Evolutionary conservation across 2,329 filamentous ascomycete species (phyloP), one percentile per base, ranked within the genome.

Genomic region (Helicocarpus griseus): DNA sequence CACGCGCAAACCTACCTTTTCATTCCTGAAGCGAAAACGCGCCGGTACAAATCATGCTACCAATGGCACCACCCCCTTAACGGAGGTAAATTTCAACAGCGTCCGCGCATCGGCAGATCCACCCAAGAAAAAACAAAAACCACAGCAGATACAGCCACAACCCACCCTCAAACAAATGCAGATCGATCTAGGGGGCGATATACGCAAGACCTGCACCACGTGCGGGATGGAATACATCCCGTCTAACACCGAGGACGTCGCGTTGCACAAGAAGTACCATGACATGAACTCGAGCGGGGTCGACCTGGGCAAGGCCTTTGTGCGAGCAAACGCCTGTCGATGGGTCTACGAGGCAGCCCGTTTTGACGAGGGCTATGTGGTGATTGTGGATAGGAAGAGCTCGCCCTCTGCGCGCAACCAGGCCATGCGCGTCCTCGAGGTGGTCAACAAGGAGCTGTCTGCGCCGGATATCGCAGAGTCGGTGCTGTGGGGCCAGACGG

Each of bases 161-260:
- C 61, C 62, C 4, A 61, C 62, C 6, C 59, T 82, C 53, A 76
- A 76, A 47, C 81, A 84, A 61, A 80, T 80, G 71, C 78, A 81
- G 58, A 74, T 84, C 54, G 79, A 81, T 58, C 69, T 83, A 11
- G 80, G 79, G 2, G 69, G 73, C 36, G 73, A 78, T 39, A 67
- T 76, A 36, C 73, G 77, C 44, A 78, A 77, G 57, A 78, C 75
- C 9, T 86, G 82, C 65, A 69, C 71, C 35, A 71, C 69, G 2
- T 86, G 82, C 58, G 78, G 79, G 1, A 86, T 86, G 82, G 79
- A 82, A 49, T 86, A 85, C 58, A 74, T 81, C 31, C 77, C 80
- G 3, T 83, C 81, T 0, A 77, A 78, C 47, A 66, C 71, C 5
- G 80, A 83, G 59, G 82, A 86, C 58, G 70, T 73, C n/a, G 75